Percentiles rank a stretch among this genome's conserved stretches.
These are phyloP conservation scores for Talaromyces sp. DNA, from an alignment of 2,329 filamentous ascomycete genomes.

Conservation along the genomic window DNA sequence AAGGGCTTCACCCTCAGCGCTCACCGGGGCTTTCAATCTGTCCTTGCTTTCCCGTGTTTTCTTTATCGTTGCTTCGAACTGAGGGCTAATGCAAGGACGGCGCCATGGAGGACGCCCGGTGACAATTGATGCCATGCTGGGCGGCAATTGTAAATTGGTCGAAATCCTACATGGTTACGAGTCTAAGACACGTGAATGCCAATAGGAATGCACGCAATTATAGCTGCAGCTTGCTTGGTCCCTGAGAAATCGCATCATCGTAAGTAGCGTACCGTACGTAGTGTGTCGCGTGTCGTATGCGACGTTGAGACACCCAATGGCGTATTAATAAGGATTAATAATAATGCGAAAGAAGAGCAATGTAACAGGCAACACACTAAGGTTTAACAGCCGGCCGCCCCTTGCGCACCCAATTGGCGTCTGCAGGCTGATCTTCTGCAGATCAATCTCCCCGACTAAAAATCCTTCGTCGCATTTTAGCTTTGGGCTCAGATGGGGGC, in stretches of 20 bases:
- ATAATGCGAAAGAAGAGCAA: neutral
- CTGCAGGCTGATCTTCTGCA: neutral
- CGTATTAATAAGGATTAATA: neutral
- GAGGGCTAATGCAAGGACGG: neutral
- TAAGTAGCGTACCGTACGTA: neutral
- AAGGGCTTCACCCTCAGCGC: neutral
- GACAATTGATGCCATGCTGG: neutral
- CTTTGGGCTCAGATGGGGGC: neutral
- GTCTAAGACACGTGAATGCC: neutral
- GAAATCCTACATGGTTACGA: neutral
- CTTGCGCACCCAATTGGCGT: neutral
- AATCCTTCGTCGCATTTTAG: neutral
- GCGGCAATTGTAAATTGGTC: neutral
- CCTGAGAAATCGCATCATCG: neutral
- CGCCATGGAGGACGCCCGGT: neutral
- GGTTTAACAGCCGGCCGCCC: neutral
- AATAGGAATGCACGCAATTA: neutral
- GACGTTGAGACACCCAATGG: neutral
- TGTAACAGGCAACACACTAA: neutral
- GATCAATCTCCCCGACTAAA: neutral
- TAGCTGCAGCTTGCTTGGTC: neutral
- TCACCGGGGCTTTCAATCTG: neutral
- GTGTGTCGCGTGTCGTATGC: neutral
- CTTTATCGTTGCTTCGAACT: neutral
- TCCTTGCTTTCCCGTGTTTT: neutral